A percentile compares a stretch with the other conserved stretches of the same genome.
Evolutionary conservation across 1,284 basidiomycete species (phyloP).

Genomic region (Rhodotorula sp.): DNA sequence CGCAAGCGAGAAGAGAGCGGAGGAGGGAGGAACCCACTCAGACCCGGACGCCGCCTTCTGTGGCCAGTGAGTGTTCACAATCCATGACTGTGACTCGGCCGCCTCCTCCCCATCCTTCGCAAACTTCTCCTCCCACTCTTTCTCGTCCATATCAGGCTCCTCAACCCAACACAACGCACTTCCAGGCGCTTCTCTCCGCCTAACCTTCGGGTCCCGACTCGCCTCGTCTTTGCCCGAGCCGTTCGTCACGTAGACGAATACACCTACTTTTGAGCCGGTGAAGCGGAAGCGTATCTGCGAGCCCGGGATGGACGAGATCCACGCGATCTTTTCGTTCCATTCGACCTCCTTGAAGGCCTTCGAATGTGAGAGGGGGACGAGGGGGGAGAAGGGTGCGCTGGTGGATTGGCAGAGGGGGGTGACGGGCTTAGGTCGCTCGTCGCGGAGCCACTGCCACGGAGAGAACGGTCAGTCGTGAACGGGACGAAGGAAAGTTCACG

Average conservation of each 20-base stretch:
- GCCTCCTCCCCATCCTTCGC: not conserved
- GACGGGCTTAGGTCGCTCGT: conserved; percentile 4
- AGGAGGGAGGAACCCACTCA: conserved; percentile 6
- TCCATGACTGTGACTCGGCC: conserved; percentile 1
- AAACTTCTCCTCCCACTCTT: not conserved
- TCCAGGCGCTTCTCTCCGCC: conserved; percentile 11
- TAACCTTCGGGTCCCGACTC: not conserved
- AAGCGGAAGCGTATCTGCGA: conserved; percentile 25
- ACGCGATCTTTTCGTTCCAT: conserved; percentile 35
- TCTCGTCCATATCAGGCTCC: not conserved
- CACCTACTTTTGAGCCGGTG: conserved; percentile 22
- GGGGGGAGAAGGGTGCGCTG: conserved; percentile 1
- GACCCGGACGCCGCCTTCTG: conserved; percentile 8
- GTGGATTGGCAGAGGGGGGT: conserved; percentile 15
- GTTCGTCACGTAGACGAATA: conserved; percentile 31
- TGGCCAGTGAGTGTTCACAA: conserved; percentile 13
- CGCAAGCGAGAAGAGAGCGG: no score
- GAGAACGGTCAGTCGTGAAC: no score
- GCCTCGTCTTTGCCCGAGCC: conserved; percentile 5
- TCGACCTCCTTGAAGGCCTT: conserved; percentile 17
- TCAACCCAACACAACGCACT: conserved; percentile 30
- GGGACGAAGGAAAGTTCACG: no score
- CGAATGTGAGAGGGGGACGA: conserved; percentile 14
- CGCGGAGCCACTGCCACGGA: conserved; percentile 11
- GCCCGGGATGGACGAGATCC: conserved; percentile 17